phyloP scores from a whole-genome alignment of 371 early-diverging fungal species.

The Apophysomyces ossiformis region DNA sequence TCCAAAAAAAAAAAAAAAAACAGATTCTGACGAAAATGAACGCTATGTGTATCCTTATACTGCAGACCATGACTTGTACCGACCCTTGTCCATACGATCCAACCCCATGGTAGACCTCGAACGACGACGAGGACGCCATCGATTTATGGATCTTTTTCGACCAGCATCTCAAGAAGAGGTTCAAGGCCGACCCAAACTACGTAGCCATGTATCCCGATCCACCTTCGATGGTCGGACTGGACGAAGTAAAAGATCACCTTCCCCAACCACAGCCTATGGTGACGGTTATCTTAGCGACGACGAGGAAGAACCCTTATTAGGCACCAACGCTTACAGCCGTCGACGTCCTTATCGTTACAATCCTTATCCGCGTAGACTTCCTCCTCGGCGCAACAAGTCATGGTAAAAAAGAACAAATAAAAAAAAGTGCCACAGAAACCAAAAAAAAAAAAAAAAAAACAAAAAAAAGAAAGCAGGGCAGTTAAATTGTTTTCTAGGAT shows the following conservation, averaged over 20 bases:
- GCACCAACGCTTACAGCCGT: not conserved
- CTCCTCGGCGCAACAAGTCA: slow-evolving; percentile 20
- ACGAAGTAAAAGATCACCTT: slow-evolving; percentile 1
- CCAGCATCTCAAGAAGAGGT: slow-evolving; percentile 14
- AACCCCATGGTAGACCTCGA: slow-evolving; percentile 11
- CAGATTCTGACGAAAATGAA: slow-evolving; percentile 40
- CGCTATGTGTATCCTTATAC: slow-evolving; percentile 33
- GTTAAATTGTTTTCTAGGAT: not conserved
- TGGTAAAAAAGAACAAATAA: slow-evolving; percentile 36
- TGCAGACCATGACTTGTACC: slow-evolving; percentile 15
- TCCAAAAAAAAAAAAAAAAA: no score
- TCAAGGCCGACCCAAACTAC: slow-evolving; percentile 23
- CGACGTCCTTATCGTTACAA: not conserved
- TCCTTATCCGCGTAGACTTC: not conserved
- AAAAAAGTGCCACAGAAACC: not conserved
- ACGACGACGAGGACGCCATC: not conserved
- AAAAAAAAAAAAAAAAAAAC: not conserved
- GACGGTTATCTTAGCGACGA: slow-evolving; percentile 29
- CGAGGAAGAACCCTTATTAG: slow-evolving; percentile 21
- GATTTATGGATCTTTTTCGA: slow-evolving; percentile 4
- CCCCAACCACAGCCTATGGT: slow-evolving; percentile 1
- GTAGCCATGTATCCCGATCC: slow-evolving; percentile 16
- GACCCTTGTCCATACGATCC: slow-evolving; percentile 31
- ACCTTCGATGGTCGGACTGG: not conserved
- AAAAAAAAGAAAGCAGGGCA: not conserved